phyloP scores from a whole-genome alignment of 257 asterid species.

The Fraxinus americana region DNA sequence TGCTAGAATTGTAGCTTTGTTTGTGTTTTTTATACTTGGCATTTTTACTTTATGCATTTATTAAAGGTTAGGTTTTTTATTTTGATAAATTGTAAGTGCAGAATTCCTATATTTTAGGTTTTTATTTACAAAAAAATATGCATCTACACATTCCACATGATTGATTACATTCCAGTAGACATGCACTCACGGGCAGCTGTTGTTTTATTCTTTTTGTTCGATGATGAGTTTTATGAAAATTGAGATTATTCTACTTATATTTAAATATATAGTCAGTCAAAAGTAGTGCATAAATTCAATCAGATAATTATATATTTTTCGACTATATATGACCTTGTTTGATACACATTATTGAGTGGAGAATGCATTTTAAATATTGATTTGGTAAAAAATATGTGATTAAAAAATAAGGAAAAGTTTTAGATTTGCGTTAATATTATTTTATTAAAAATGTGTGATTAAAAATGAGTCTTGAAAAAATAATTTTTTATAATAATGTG shows the following conservation, averaged over 20 bases:
- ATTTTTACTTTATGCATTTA: too few species aligned
- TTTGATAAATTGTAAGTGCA: not conserved
- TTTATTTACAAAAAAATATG: not conserved
- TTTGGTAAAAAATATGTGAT: too few species aligned
- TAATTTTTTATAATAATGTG: too few species aligned
- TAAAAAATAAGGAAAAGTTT: too few species aligned
- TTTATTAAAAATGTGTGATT: too few species aligned
- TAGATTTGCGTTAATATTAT: too few species aligned
- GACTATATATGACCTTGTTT: too few species aligned
- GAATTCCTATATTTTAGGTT: too few species aligned
- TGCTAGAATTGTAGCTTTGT: not conserved
- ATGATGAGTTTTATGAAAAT: conserved; percentile 31
- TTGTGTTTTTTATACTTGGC: too few species aligned
- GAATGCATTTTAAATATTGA: too few species aligned
- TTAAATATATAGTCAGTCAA: not conserved
- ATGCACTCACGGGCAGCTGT: conserved; percentile 55
- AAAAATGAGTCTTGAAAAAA: too few species aligned
- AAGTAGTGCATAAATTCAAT: not conserved
- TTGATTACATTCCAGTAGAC: conserved; percentile 27
- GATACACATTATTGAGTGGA: too few species aligned
- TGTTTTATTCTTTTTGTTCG: conserved; percentile 41
- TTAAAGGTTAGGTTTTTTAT: not conserved
- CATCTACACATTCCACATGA: conserved; percentile 25
- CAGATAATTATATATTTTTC: not conserved
- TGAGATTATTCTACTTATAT: conserved; percentile 9